Evolutionary conservation across 768 basidiomycete species (phyloP).

Genomic region (Serendipita sp.): DNA sequence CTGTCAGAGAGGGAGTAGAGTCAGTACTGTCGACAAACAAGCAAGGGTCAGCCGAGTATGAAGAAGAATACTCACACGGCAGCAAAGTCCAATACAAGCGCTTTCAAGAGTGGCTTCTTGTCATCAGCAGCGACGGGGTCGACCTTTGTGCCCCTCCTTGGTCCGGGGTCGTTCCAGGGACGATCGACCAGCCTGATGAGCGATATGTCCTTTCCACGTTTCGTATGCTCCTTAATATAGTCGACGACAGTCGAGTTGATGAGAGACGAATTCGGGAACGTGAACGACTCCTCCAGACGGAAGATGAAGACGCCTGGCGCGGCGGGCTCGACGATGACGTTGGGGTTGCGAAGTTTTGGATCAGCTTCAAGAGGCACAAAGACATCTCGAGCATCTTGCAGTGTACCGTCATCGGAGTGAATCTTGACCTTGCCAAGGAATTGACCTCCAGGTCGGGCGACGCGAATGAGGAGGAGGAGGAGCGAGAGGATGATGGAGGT

Average conservation of each 20-base stretch:
- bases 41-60: neutral
- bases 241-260: slow-evolving; percentile 62
- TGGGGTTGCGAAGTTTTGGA: slow-evolving; percentile 39
- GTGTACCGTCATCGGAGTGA: slow-evolving; percentile 21
- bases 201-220: slow-evolving; percentile 58
- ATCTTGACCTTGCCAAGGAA: slow-evolving; percentile 81
- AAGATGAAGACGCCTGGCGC: slow-evolving; percentile 80
- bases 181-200: slow-evolving; percentile 52
- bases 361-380: slow-evolving; percentile 55
- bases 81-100: slow-evolving; percentile 85
- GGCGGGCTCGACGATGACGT: slow-evolving; percentile 59
- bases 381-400: slow-evolving; percentile 46
- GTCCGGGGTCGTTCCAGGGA: slow-evolving; percentile 90
- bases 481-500: slow-evolving; percentile 67
- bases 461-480: slow-evolving; percentile 64
- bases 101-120: slow-evolving; percentile 52
- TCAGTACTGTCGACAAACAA: neutral
- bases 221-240: slow-evolving; percentile 61
- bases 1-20: slow-evolving; percentile 21
- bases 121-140: slow-evolving; percentile 36
- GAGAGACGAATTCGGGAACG: slow-evolving; percentile 64
- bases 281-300: slow-evolving; percentile 77
- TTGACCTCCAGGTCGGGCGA: slow-evolving; percentile 74
- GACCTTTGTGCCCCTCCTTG: slow-evolving; percentile 29
- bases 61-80: slow-evolving; percentile 37